A percentile compares a stretch with the other conserved stretches of the same genome.
phyloP scores from a whole-genome alignment of 2,329 filamentous ascomycete species.

The Thielaviopsis ethacetica region DNA sequence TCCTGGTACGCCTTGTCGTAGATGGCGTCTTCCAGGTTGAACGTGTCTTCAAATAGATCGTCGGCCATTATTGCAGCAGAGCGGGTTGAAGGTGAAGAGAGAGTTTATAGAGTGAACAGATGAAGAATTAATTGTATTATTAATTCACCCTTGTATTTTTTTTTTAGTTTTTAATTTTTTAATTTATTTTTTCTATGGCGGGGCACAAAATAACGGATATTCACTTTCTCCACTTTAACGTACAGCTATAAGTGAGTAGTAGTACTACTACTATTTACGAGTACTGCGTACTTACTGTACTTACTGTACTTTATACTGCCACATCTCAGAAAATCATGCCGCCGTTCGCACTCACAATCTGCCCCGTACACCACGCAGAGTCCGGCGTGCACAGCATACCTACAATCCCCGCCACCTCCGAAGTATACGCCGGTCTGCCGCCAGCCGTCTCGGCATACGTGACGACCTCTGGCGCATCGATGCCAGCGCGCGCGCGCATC shows the following conservation, averaged over 20 bases:
- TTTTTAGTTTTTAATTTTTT: not conserved
- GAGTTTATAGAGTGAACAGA: not conserved
- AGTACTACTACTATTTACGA: too few relatives aligned
- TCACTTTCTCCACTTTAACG: not conserved
- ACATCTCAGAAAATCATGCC: slow-evolving; percentile 37
- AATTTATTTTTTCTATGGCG: not conserved
- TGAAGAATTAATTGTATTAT: not conserved
- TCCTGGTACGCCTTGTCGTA: slow-evolving; percentile 69
- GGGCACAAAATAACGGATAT: not conserved
- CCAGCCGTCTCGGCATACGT: slow-evolving; percentile 13
- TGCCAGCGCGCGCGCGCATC: slow-evolving; percentile 31
- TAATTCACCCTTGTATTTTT: not conserved
- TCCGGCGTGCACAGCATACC: slow-evolving; percentile 36
- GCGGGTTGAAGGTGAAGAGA: not conserved
- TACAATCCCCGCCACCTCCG: slow-evolving; percentile 14
- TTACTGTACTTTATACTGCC: too few relatives aligned
- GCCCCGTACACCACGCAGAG: slow-evolving; percentile 62
- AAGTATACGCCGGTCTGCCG: slow-evolving; percentile 14
- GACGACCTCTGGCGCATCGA: slow-evolving; percentile 12
- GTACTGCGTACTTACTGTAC: too few relatives aligned
- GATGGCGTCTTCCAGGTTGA: slow-evolving; percentile 50
- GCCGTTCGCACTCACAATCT: slow-evolving; percentile 66
- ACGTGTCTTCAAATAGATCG: slow-evolving; percentile 40
- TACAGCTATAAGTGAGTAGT: slow-evolving; percentile 16
- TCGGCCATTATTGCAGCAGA: slow-evolving; percentile 12